phyloP scores from a whole-genome alignment of 2,329 filamentous ascomycete species.

The Arthrobotrys entomopaga region DNA sequence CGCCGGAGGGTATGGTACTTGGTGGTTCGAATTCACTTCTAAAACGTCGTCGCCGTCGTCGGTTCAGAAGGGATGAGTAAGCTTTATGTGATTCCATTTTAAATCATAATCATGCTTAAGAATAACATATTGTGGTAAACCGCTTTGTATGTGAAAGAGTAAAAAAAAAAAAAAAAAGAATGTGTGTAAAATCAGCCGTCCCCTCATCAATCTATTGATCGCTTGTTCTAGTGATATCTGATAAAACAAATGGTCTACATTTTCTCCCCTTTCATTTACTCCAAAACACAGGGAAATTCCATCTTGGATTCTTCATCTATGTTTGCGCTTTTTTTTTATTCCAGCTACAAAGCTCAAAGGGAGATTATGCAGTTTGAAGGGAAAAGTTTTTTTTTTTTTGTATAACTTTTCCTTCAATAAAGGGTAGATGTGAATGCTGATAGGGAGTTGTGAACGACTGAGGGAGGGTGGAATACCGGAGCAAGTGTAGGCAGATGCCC shows the following conservation, averaged over 20 bases:
- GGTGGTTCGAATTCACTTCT: constrained; percentile 38
- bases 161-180: constrained; percentile 9
- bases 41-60: constrained; percentile 8
- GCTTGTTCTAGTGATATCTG: constrained; percentile 11
- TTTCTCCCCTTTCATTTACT: background rate
- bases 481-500: background rate
- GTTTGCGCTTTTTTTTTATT: background rate
- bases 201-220: background rate
- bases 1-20: constrained; percentile 16
- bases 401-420: background rate
- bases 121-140: constrained; percentile 32
- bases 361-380: too few species aligned
- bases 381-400: background rate
- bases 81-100: constrained; percentile 49
- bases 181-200: constrained; percentile 6
- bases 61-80: constrained; percentile 30
- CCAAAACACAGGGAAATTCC: background rate
- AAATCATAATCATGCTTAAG: constrained; percentile 39
- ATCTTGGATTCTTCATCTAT: background rate
- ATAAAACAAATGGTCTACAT: background rate
- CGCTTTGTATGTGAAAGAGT: background rate
- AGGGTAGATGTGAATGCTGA: background rate
- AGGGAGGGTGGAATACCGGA: constrained; percentile 56
- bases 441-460: constrained; percentile 13
- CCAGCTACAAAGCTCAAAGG: constrained; percentile 23